Percentiles rank a stretch among this genome's conserved stretches.
Evolutionary conservation across 2,329 filamentous ascomycete genomes (phyloP).

Genomic region (Gnomoniopsis smithogilvyi): DNA sequence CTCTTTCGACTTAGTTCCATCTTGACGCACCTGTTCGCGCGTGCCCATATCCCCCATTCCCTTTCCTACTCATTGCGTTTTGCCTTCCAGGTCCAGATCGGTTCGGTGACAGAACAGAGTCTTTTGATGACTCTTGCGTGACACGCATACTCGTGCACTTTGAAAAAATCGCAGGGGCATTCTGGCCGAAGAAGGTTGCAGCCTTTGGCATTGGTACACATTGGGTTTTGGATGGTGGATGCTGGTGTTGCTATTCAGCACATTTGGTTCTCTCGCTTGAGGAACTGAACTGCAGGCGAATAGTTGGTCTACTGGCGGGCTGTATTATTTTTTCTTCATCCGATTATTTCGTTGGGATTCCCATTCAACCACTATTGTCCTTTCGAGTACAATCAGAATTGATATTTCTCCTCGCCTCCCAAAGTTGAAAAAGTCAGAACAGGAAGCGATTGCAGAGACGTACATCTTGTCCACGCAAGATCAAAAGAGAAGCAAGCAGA

Average conservation of each 20-base stretch:
- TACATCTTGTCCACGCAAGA: constrained; percentile 20
- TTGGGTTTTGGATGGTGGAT: constrained; percentile 16
- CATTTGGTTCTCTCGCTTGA: constrained; percentile 18
- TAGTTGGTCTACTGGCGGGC: constrained; percentile 26
- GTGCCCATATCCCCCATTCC: neutral
- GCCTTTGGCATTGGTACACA: constrained; percentile 14
- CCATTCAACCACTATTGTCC: constrained; percentile 28
- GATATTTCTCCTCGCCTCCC: constrained; percentile 38
- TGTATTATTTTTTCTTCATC: constrained; percentile 31
- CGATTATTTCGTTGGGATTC: constrained; percentile 26
- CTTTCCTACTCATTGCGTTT: neutral
- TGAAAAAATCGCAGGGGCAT: constrained; percentile 16
- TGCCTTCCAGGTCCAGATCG: neutral
- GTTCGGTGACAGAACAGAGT: neutral
- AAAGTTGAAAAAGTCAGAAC: constrained; percentile 26
- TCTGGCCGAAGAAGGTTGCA: constrained; percentile 18
- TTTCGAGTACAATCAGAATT: constrained; percentile 50
- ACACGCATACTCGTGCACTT: constrained; percentile 7
- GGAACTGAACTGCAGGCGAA: constrained; percentile 16
- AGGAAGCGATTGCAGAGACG: constrained; percentile 20
- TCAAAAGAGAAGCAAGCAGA: constrained; percentile 21
- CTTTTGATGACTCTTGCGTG: neutral
- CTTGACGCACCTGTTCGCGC: neutral
- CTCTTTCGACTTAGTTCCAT: neutral
- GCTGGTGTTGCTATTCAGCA: constrained; percentile 22